Conservation (phyloP, 2,329 filamentous ascomycete genomes). For the Fusarium sp. region DNA sequence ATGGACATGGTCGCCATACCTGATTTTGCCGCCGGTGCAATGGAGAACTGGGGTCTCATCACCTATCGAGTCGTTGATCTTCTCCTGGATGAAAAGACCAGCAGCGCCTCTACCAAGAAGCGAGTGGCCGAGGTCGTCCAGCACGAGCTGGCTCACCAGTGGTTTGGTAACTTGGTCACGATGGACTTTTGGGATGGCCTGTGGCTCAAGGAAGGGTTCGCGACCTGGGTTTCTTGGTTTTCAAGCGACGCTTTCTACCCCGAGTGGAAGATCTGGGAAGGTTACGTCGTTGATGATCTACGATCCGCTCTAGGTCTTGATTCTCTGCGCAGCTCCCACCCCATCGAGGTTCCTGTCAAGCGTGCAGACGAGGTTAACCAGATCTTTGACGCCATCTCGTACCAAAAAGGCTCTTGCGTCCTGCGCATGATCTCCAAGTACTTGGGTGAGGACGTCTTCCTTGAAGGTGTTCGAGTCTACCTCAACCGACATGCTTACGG, state of each 20-base stretch:
- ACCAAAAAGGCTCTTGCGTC: conserved; percentile 95
- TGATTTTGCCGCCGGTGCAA: conserved; percentile 93
- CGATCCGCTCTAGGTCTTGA: conserved; percentile 88
- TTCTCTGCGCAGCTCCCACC: conserved; percentile 92
- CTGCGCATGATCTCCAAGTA: conserved; percentile 98
- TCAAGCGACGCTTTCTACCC: conserved; percentile 95
- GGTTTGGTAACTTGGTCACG: conserved; percentile 97
- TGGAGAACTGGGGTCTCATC: conserved; percentile 98
- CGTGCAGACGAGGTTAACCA: conserved; percentile 96
- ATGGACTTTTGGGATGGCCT: conserved; percentile 99
- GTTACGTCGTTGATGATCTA: conserved; percentile 91
- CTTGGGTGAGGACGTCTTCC: conserved; percentile 89
- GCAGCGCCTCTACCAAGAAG: conserved; percentile 88
- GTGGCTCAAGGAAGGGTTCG: conserved; percentile 95
- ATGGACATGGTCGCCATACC: conserved; percentile 77
- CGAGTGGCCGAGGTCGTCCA: conserved; percentile 95
- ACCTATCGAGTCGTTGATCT: conserved; percentile 89
- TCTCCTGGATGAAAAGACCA: conserved; percentile 89
- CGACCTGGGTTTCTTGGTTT: conserved; percentile 66
- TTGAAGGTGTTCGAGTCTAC: conserved; percentile 90
- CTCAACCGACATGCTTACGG: conserved; percentile 97
- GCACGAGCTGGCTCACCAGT: conserved; percentile 96
- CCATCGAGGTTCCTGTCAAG: conserved; percentile 96
- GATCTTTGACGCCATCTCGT: conserved; percentile 97
- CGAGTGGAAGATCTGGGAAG: conserved; percentile 98